These are phyloP conservation scores for Mimosa bimucronata DNA, from an alignment of 306 rosid genomes.

Conservation along the genomic window DNA sequence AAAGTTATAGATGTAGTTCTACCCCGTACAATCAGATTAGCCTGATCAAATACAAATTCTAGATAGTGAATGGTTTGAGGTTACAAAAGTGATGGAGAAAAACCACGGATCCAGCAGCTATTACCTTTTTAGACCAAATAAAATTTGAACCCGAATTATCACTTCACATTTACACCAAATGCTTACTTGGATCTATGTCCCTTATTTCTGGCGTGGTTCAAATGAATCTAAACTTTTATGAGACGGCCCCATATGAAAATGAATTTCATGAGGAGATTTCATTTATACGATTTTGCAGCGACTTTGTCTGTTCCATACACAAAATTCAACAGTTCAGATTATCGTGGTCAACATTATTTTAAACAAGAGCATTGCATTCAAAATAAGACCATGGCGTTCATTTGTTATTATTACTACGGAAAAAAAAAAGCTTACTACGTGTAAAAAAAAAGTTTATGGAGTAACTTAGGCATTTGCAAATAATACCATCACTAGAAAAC, in stretches of 20 bases:
- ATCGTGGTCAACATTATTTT: background rate
- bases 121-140: background rate
- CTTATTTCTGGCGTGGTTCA: constrained; percentile 22
- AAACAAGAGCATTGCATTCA: background rate
- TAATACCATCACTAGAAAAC: background rate
- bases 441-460: too few relatives aligned
- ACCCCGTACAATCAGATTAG: background rate
- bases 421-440: too few relatives aligned
- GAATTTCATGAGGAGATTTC: background rate
- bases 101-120: background rate
- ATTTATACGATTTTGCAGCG: background rate
- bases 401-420: too few relatives aligned
- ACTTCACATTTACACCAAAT: background rate
- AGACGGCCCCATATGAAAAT: constrained; percentile 5
- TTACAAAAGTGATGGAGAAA: too few relatives aligned
- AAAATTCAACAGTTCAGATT: background rate
- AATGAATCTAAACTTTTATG: constrained; percentile 3
- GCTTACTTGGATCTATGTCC: background rate
- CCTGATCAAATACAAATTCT: background rate
- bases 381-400: too few relatives aligned
- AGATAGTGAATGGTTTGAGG: background rate
- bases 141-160: background rate
- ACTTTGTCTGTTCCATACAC: background rate
- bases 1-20: too few relatives aligned
- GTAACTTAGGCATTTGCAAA: too few relatives aligned